Evolutionary conservation across 2,329 filamentous ascomycete genomes (phyloP), one percentile per base, ranked within the genome.

Genomic region (Sarocladiaceae sp.): DNA sequence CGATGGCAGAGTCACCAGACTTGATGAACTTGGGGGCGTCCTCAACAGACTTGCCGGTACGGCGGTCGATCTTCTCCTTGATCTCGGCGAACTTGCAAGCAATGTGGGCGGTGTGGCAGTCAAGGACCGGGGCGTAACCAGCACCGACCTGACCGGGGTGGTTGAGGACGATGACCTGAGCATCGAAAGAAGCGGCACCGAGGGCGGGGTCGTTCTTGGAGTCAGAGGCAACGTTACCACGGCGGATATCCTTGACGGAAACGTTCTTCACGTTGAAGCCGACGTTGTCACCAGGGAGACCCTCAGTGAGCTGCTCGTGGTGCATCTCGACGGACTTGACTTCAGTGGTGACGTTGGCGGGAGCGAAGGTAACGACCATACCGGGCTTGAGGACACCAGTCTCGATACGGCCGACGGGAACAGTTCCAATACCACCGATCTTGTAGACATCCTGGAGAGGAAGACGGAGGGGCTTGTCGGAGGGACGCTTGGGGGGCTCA

Each of bases 261-360:
- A 98, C 93, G 93, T 98, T 98, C 90, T 98, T 98, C 78, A 98
- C 91, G 88, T 98, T 98, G 90, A 98, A 98, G 65, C 93, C 93
- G 72, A 98, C 93, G 82, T 98, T 98, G 88, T 98, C 93, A 84
- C 93, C 93, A 67, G 93, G 93, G 58, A 87, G 67, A 87, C 93
- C 93, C 82, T 95, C 85, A 57, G 70, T 52, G 61, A 98, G 90
- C 85, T 96, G 90, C 82, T 96, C 88, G 89, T 97, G 91, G 84
- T 96, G 91, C 93, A 98, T 98, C 82, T 98, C 93, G 66, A 98
- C 93, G 74, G 91, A 97, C 89, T 98, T 98, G 83, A 97, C 93
- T 88, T 98, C 93, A 82, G 93, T 97, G 84, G 93, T 97, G 72
- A 98, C 90, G 83, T 88, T 88, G 80, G 90, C 78, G 60, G 93